phyloP scores from a whole-genome alignment of 768 basidiomycete genomes.

The Tylopilus sp. region DNA sequence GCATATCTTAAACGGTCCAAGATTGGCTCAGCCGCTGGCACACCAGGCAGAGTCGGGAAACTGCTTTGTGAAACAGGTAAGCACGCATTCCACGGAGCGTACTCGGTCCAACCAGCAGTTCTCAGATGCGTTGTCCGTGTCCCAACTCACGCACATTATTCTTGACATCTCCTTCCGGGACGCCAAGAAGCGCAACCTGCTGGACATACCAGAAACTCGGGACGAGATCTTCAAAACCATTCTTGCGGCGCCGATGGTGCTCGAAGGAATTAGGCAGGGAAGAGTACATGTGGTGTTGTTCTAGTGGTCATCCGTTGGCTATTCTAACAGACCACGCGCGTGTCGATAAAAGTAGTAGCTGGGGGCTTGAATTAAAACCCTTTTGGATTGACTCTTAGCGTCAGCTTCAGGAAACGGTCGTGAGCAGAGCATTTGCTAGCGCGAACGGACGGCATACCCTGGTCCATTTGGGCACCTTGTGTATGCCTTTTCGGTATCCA shows the following conservation, averaged over 20 bases:
- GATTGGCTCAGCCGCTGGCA: conserved; percentile 86
- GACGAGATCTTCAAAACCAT: conserved; percentile 78
- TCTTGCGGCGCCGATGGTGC: conserved; percentile 57
- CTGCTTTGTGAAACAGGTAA: conserved; percentile 69
- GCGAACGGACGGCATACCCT: conserved; percentile 49
- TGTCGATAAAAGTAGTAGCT: conserved; percentile 9
- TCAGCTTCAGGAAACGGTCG: conserved; percentile 50
- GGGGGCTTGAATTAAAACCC: conserved; percentile 80
- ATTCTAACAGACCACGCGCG: neutral
- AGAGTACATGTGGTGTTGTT: conserved; percentile 81
- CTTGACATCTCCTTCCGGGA: conserved; percentile 75
- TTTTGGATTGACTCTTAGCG: conserved; percentile 82
- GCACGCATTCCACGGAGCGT: conserved; percentile 12
- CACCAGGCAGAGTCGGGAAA: conserved; percentile 88
- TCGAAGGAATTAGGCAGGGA: conserved; percentile 63
- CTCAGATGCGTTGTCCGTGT: conserved; percentile 66
- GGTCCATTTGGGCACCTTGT: conserved; percentile 98
- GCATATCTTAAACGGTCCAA: conserved; percentile 81
- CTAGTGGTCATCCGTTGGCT: conserved; percentile 33
- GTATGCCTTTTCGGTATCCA: conserved; percentile 91
- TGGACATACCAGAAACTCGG: conserved; percentile 83
- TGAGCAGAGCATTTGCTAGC: neutral
- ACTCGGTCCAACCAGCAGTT: conserved; percentile 5
- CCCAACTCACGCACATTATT: conserved; percentile 80
- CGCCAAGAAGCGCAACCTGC: conserved; percentile 66